Evolutionary conservation across 768 basidiomycete genomes (phyloP), one percentile per base, ranked within the genome.

Genomic region (Amanita molliuscula): DNA sequence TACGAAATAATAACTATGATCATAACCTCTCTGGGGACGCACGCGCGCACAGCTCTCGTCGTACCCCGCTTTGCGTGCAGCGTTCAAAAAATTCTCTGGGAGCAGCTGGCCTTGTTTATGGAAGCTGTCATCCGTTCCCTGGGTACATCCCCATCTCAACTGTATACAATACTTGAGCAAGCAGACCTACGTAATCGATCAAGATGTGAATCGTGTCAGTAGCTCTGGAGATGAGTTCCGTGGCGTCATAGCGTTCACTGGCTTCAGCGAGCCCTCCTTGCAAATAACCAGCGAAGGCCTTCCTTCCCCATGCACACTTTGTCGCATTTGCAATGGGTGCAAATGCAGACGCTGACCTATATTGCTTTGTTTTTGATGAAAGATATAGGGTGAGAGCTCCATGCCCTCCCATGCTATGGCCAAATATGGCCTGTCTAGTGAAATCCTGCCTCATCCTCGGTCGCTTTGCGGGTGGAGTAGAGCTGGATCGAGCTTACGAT

Each of bases 321-420:
- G 82, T 82, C 0, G 95, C 93, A 66, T 97, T 97, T 45, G 82
- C 72, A 48, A 89, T 81, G 1, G 88, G 87, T 26, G 90, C 70
- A 62, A 98, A 97, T 0, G 91, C 95, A 5, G 91, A 94, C 6
- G 78, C 88, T 16, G 92, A 95, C 47, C 80, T 79, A 67, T 87
- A 98, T 55, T 76, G 75, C 62, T 79, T 81, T 6, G 69, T 69
- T 51, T 76, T 71, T 54, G 89, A 83, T 48, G 80, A 73, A 40
- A 98, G 82, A 66, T 97, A 97, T 34, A 97, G 67, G 13, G 87
- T 86, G 23, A 99, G 75, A 10, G 96, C 92, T 6, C 96, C 96
- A 61, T 96, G 93, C 1, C 96, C 96, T 51, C 89, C 91, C 96
- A 98, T 99, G 40, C 88, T 92, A 66, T 99, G 96, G 8, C 96